A percentile compares a stretch with the other conserved stretches of the same genome.
Evolutionary conservation across 2,329 filamentous ascomycete genomes (phyloP).

Genomic region (Pleochaeta shiraiana): DNA sequence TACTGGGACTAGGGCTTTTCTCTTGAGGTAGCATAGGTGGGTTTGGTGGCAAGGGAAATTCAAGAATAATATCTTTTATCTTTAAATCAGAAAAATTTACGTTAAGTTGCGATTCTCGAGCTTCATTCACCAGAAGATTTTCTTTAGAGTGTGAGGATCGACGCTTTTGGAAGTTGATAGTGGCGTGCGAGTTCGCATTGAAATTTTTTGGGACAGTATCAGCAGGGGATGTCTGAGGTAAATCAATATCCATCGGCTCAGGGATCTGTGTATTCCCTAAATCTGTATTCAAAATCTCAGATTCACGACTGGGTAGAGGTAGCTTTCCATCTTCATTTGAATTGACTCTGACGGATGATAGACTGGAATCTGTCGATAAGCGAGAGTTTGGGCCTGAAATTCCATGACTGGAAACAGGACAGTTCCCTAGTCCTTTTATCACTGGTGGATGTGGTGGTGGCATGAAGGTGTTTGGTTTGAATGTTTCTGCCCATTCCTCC

Average conservation of each 20-base stretch:
- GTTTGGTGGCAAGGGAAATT: slow-evolving; percentile 27
- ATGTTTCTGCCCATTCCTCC: slow-evolving; percentile 16
- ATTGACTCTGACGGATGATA: neutral
- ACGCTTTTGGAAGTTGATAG: slow-evolving; percentile 24
- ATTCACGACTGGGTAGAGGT: neutral
- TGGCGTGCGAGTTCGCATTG: slow-evolving; percentile 27
- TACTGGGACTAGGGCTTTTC: slow-evolving; percentile 20
- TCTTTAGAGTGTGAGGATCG: slow-evolving; percentile 22
- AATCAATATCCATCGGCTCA: slow-evolving; percentile 44
- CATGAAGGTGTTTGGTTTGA: slow-evolving; percentile 17
- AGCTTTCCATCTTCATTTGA: slow-evolving; percentile 13
- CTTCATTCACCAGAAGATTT: slow-evolving; percentile 7
- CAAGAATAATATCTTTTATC: slow-evolving; percentile 27
- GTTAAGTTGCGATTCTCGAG: slow-evolving; percentile 7
- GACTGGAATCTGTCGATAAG: too few species aligned
- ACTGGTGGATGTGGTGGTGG: slow-evolving; percentile 9
- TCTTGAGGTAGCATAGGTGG: slow-evolving; percentile 17
- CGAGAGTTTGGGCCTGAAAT: slow-evolving; percentile 4
- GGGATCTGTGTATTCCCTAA: slow-evolving; percentile 21
- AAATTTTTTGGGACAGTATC: neutral
- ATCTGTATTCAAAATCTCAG: neutral
- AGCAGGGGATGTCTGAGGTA: slow-evolving; percentile 19
- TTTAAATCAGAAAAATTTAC: slow-evolving; percentile 25
- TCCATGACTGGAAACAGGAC: too few species aligned
- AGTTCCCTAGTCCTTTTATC: too few species aligned